A percentile compares a stretch with the other conserved stretches of the same genome.
Conservation (phyloP, 164 flowering plant species). For the Vitis riparia region DNA sequence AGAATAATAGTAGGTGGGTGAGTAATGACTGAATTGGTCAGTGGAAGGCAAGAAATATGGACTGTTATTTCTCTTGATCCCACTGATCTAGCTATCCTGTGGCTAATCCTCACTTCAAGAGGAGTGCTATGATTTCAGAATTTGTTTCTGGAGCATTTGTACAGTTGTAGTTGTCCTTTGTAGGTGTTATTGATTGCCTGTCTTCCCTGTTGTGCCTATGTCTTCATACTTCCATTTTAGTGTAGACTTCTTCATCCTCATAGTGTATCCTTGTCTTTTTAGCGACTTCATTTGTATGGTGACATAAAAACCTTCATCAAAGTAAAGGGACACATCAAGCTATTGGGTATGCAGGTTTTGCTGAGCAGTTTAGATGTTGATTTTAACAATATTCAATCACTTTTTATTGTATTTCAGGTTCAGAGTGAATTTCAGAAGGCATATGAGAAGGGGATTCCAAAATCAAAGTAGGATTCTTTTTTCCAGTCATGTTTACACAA, state of each 20-base stretch:
- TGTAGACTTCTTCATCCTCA: background rate
- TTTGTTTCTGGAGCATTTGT: background rate
- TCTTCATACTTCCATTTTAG: background rate
- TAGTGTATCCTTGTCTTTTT: background rate
- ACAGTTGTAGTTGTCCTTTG: background rate
- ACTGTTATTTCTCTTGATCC: no score
- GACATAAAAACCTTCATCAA: no score
- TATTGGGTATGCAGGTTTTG: background rate
- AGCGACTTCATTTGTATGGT: no score
- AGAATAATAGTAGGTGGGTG: no score
- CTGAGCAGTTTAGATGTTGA: background rate
- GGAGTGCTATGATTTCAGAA: background rate
- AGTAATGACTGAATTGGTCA: no score
- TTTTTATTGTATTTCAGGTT: slow-evolving; percentile 51
- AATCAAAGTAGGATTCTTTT: slow-evolving; percentile 60
- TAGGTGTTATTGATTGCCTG: background rate
- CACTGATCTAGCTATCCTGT: no score
- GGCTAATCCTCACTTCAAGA: no score
- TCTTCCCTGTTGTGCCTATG: background rate
- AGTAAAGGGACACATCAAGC: background rate
- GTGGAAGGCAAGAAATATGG: no score
- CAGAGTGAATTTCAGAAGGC: slow-evolving; percentile 97
- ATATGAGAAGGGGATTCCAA: slow-evolving; percentile 88
- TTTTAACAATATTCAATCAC: background rate
- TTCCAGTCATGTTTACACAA: background rate